Evolutionary conservation across 441 rosid species (phyloP), one percentile per base, ranked within the genome.

Genomic region (Euphorbia neoarborescens): DNA sequence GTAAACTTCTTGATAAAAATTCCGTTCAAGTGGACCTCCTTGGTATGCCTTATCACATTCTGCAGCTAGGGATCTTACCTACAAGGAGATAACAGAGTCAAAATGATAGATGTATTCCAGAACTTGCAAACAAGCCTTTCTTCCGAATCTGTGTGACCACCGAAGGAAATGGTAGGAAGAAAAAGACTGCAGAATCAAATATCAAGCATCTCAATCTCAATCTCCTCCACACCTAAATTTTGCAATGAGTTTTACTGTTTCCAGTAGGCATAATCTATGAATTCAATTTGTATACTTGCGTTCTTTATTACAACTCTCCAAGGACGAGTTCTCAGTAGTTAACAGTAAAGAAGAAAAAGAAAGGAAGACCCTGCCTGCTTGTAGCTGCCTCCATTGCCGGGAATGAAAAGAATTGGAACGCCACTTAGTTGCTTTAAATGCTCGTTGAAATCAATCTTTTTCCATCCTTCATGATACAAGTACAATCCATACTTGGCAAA

Each of bases 381-480:
- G 84, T 86, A 94, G 88, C 97, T 90, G 70, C 99, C 99, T 0
- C 97, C 91, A 69, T 92, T 94, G 12, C 99, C 99, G 6, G 99
- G 99, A 72, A 94, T 86, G 66, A 91, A 94, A 78, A 94, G 99
- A 76, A 92, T 86, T 0, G 99, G 99, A 66, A 94, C 85, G 19
- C 99, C 99, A 57, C 73, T 88, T 37, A 94, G 91, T 71, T 87
- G 86, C 86, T 85, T 87, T 32, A 91, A 73, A 76, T 89, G 97
- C 65, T 90, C 91, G 64, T 76, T 75, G 60, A 85, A 89, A 71
- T 94, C 97, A 66, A 94, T 94, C 85, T 87, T 92, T 77, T 83
- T 88, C 99, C 98, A 94, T 0, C 99, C 98, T 85, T 94, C 99
- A 35, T 90, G 96, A 76, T 94, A 94, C 82, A 90, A 82, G 78